Evolutionary conservation across 768 basidiomycete genomes (phyloP).

Genomic region (Russula dissimulans): DNA sequence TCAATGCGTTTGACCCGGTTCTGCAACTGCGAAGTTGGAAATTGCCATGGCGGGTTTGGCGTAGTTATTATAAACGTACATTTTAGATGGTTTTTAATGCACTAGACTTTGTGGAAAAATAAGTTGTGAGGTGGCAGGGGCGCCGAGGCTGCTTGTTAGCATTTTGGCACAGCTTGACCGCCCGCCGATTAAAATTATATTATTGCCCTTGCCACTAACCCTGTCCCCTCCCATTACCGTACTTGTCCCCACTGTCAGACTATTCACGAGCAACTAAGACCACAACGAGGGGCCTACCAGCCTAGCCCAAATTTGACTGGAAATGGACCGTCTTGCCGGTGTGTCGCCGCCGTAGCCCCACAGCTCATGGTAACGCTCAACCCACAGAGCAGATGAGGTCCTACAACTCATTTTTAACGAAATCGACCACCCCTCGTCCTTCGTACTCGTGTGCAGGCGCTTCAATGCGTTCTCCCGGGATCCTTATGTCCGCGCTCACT

Average conservation of each 20-base stretch:
- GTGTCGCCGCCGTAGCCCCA: constrained; percentile 14
- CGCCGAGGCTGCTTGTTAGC: too few relatives aligned
- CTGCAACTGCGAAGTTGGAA: constrained; percentile 66
- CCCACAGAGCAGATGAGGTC: constrained; percentile 42
- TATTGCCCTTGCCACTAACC: not conserved
- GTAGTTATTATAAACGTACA: constrained; percentile 36
- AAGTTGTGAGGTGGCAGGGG: too few relatives aligned
- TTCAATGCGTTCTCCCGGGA: constrained; percentile 56
- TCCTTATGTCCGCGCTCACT: constrained; percentile 67
- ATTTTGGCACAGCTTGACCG: not conserved
- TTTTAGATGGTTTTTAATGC: constrained; percentile 23
- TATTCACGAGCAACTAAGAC: constrained; percentile 3
- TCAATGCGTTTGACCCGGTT: constrained; percentile 59
- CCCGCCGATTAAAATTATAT: not conserved
- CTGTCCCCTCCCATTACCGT: not conserved
- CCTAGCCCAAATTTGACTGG: not conserved
- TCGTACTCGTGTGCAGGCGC: constrained; percentile 50
- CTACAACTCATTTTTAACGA: constrained; percentile 67
- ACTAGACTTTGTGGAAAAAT: too few relatives aligned
- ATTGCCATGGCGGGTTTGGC: constrained; percentile 66
- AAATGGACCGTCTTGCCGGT: constrained; percentile 21
- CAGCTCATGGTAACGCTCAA: constrained; percentile 1
- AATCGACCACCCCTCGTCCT: constrained; percentile 51
- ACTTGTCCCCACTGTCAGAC: constrained; percentile 4
- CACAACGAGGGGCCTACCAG: not conserved